A percentile compares a stretch with the other conserved stretches of the same genome.
Conservation (phyloP, 495 filamentous ascomycete genomes). For the Margaritispora aquatica region DNA sequence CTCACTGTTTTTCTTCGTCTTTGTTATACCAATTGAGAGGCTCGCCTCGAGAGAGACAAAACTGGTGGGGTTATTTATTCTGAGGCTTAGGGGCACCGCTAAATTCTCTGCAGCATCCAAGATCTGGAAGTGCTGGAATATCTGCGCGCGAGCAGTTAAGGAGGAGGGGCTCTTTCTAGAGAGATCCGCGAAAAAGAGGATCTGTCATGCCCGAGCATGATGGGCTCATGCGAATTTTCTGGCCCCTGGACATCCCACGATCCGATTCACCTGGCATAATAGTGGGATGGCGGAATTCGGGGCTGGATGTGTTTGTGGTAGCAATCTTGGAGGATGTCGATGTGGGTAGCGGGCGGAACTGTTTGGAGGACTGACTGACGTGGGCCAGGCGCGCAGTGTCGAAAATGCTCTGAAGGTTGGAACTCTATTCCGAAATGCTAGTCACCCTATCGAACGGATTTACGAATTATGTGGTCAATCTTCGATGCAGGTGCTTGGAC, state of each 20-base stretch:
- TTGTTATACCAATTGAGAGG: conserved; percentile 67
- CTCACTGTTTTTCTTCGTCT: conserved; percentile 68
- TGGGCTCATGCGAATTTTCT: conserved; percentile 96
- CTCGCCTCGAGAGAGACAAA: conserved; percentile 63
- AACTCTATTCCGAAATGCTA: conserved; percentile 75
- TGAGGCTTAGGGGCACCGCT: conserved; percentile 5
- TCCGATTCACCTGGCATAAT: conserved; percentile 72
- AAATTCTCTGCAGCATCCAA: conserved; percentile 62
- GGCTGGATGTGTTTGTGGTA: conserved; percentile 82
- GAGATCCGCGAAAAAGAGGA: conserved; percentile 8
- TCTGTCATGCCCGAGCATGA: conserved; percentile 83
- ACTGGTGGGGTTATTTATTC: conserved; percentile 40
- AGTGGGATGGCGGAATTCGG: conserved; percentile 93
- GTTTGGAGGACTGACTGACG: conserved; percentile 13
- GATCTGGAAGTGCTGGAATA: conserved; percentile 72
- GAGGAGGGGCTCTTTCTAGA: conserved; percentile 88
- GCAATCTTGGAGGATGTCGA: conserved; percentile 87
- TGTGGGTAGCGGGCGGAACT: conserved; percentile 40
- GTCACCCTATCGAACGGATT: conserved; percentile 74
- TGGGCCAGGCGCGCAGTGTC: conserved; percentile 54
- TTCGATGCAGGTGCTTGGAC: conserved; percentile 79
- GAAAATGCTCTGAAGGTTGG: conserved; percentile 82
- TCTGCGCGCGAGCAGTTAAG: conserved; percentile 94
- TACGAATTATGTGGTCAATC: conserved; percentile 77
- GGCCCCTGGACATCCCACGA: conserved; percentile 81